phyloP scores from a whole-genome alignment of 495 filamentous ascomycete genomes.

The Talaromyces nanjingensis region DNA sequence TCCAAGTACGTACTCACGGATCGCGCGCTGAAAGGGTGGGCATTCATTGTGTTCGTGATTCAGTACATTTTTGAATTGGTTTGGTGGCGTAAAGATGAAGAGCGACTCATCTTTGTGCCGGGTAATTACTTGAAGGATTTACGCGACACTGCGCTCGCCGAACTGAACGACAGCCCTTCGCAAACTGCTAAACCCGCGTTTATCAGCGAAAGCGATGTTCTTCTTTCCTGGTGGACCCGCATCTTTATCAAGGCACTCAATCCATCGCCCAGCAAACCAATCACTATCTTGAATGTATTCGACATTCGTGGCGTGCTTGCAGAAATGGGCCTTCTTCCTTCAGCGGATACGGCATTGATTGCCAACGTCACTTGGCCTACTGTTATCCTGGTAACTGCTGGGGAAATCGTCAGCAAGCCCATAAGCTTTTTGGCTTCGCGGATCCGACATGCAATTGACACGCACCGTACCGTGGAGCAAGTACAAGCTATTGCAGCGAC shows the following conservation, averaged over 20 bases:
- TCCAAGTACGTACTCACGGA: constrained; percentile 15
- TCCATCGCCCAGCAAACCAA: constrained; percentile 8
- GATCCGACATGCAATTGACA: constrained; percentile 28
- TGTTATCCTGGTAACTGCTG: constrained; percentile 25
- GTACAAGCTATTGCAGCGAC: constrained; percentile 28
- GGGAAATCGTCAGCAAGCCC: constrained; percentile 30
- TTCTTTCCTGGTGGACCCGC: constrained; percentile 20
- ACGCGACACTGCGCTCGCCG: neutral
- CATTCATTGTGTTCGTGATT: constrained; percentile 23
- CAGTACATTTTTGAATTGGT: constrained; percentile 24
- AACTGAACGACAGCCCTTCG: neutral
- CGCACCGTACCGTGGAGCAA: constrained; percentile 37
- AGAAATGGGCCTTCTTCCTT: constrained; percentile 18
- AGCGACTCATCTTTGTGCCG: constrained; percentile 18
- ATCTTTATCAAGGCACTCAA: constrained; percentile 15
- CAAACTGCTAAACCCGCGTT: constrained; percentile 11
- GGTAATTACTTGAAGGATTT: constrained; percentile 6
- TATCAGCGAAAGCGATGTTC: constrained; percentile 23
- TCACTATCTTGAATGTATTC: constrained; percentile 20
- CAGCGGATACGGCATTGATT: constrained; percentile 19
- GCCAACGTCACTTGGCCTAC: constrained; percentile 26
- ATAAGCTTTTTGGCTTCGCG: constrained; percentile 31
- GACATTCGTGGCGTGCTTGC: constrained; percentile 12
- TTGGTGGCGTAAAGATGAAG: constrained; percentile 22
- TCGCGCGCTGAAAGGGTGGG: constrained; percentile 18